Conservation (phyloP, 2,329 filamentous ascomycete genomes). For the Fusarium tricinctum region DNA sequence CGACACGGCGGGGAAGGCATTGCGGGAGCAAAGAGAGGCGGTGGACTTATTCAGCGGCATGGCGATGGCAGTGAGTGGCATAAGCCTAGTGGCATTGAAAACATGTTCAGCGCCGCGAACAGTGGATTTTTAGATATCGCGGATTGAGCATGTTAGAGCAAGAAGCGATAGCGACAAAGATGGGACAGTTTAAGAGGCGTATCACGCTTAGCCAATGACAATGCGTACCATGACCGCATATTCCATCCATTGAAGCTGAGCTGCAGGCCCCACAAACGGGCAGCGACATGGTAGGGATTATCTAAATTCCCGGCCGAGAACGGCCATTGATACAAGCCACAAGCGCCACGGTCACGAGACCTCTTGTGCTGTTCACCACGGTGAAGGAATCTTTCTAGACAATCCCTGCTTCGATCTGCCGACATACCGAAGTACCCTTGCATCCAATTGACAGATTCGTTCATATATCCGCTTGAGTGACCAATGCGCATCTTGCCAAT, state of each 20-base stretch:
- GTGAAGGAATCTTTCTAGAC: slow-evolving; percentile 12
- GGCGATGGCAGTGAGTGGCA: slow-evolving; percentile 20
- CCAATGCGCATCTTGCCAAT: slow-evolving; percentile 20
- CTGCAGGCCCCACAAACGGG: slow-evolving; percentile 21
- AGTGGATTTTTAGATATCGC: slow-evolving; percentile 27
- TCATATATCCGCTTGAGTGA: slow-evolving; percentile 15
- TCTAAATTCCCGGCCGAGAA: slow-evolving; percentile 18
- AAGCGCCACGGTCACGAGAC: slow-evolving; percentile 26
- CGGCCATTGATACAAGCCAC: slow-evolving; percentile 3
- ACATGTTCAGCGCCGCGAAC: slow-evolving; percentile 39
- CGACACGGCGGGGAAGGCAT: slow-evolving; percentile 38
- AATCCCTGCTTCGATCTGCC: slow-evolving; percentile 36
- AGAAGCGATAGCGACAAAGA: slow-evolving; percentile 21
- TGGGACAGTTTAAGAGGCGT: slow-evolving; percentile 13
- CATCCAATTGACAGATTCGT: slow-evolving; percentile 11
- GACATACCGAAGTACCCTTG: slow-evolving; percentile 31
- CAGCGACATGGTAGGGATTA: slow-evolving; percentile 29
- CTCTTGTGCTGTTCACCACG: slow-evolving; percentile 9
- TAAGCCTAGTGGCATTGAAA: slow-evolving; percentile 25
- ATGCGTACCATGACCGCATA: slow-evolving; percentile 20
- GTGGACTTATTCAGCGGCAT: slow-evolving; percentile 45
- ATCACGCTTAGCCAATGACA: slow-evolving; percentile 36
- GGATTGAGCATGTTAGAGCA: slow-evolving; percentile 48
- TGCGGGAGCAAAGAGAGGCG: slow-evolving; percentile 40
- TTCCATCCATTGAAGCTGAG: slow-evolving; percentile 10